A percentile compares a stretch with the other conserved stretches of the same genome.
Evolutionary conservation across 2,329 filamentous ascomycete species (phyloP).

Genomic region (Pseudopithomyces chartarum): DNA sequence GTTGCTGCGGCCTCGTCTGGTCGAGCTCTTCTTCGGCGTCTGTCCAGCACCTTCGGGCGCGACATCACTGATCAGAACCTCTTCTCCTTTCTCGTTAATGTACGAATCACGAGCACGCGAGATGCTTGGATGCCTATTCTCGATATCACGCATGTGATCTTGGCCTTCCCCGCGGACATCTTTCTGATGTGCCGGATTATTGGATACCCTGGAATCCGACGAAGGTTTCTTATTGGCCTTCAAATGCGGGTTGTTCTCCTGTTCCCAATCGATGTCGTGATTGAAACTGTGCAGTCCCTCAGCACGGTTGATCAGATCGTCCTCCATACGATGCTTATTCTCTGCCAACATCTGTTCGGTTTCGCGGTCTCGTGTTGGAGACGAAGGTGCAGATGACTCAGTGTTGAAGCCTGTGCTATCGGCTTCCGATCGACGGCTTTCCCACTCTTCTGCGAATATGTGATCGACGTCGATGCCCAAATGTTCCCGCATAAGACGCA

Average conservation of each 20-base stretch:
- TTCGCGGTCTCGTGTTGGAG: conserved; percentile 38
- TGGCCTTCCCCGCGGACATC: conserved; percentile 79
- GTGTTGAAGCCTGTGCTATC: conserved; percentile 69
- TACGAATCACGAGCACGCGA: conserved; percentile 73
- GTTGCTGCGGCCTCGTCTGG: conserved; percentile 39
- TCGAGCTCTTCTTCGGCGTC: conserved; percentile 55
- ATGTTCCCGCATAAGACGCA: conserved; percentile 96
- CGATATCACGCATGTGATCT: conserved; percentile 69
- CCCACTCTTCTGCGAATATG: conserved; percentile 55
- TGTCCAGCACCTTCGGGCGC: conserved; percentile 62
- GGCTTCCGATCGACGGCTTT: conserved; percentile 52
- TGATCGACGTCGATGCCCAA: conserved; percentile 94
- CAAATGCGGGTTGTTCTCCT: conserved; percentile 62
- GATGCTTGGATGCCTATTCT: conserved; percentile 60
- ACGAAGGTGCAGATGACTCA: conserved; percentile 40
- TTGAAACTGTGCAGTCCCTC: conserved; percentile 72
- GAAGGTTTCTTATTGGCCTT: conserved; percentile 60
- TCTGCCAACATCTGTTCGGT: conserved; percentile 48
- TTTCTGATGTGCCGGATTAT: conserved; percentile 66
- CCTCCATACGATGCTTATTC: conserved; percentile 52
- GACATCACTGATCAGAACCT: conserved; percentile 71
- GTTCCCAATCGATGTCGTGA: conserved; percentile 71
- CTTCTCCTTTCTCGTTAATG: conserved; percentile 66
- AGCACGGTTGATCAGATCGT: conserved; percentile 61
- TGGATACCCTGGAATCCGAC: conserved; percentile 62